These are phyloP conservation scores for Zygosaccharomyces pseudobailii DNA, from an alignment of 1,139 yeast species.

Conservation along the genomic window DNA sequence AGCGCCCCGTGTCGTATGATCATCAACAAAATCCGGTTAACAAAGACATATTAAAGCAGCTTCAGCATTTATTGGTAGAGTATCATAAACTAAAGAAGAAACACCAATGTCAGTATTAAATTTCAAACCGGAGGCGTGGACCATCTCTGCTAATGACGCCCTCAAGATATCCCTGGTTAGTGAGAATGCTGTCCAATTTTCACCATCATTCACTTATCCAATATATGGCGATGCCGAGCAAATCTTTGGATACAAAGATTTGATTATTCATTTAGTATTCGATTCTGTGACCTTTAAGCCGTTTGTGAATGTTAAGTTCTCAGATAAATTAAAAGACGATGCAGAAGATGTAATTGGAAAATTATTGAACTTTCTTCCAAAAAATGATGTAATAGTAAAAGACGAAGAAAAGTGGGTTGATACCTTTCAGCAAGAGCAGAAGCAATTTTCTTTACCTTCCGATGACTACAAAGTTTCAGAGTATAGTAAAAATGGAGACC, in stretches of 20 bases:
- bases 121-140: constrained; percentile 58
- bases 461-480: constrained; percentile 14
- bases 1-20: no score
- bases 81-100: neutral
- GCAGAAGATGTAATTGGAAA: constrained; percentile 47
- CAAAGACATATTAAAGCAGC: no score
- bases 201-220: constrained; percentile 84
- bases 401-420: constrained; percentile 68
- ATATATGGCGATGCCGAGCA: constrained; percentile 89
- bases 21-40: no score
- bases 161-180: constrained; percentile 54
- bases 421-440: constrained; percentile 45
- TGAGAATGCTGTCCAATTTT: constrained; percentile 51
- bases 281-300: constrained; percentile 54
- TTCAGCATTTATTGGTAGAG: neutral
- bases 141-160: constrained; percentile 61
- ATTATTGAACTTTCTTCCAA: constrained; percentile 55
- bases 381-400: constrained; percentile 48
- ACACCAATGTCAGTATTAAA: constrained; percentile 16
- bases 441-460: constrained; percentile 21
- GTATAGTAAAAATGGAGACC: constrained; percentile 36
- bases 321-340: constrained; percentile 45
- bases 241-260: constrained; percentile 75
- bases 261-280: constrained; percentile 50
- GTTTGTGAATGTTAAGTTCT: constrained; percentile 51